phyloP scores from a whole-genome alignment of 75 land plant species.

The Selaginella moellendorffii region DNA sequence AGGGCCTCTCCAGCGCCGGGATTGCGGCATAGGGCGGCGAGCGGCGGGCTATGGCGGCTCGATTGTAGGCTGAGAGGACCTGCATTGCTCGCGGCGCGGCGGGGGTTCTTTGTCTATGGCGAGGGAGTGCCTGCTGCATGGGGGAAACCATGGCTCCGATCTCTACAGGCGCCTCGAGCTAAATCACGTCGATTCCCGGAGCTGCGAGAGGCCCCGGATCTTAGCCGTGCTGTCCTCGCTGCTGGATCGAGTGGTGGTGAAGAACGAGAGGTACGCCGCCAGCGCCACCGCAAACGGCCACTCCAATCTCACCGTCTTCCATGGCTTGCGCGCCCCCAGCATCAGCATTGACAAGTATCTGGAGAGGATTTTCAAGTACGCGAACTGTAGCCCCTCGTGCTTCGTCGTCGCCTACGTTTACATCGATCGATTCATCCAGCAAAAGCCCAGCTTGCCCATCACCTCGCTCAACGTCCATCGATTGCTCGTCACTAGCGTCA shows the following conservation, averaged over 20 bases:
- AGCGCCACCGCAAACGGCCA: neutral
- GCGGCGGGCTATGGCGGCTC: too few species aligned
- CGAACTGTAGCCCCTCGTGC: slow-evolving; percentile 41
- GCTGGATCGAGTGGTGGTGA: slow-evolving; percentile 40
- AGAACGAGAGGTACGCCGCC: slow-evolving; percentile 30
- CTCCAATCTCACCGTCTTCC: slow-evolving; percentile 22
- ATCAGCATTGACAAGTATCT: slow-evolving; percentile 44
- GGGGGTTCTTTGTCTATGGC: neutral
- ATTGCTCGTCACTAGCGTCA: slow-evolving; percentile 57
- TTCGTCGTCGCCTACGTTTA: slow-evolving; percentile 68
- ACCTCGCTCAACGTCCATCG: slow-evolving; percentile 46
- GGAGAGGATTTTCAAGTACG: slow-evolving; percentile 60
- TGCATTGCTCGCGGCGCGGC: too few species aligned
- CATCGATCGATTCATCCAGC: slow-evolving; percentile 48
- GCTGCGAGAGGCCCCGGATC: slow-evolving; percentile 5
- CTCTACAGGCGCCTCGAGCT: neutral
- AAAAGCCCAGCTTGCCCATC: slow-evolving; percentile 27
- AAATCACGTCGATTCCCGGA: neutral
- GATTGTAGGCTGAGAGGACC: too few species aligned
- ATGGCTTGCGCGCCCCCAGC: slow-evolving; percentile 34
- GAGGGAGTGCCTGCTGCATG: neutral
- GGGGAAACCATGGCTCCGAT: neutral
- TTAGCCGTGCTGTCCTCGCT: slow-evolving; percentile 48
- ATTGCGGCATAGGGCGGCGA: too few species aligned
- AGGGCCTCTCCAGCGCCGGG: too few species aligned